phyloP scores from a whole-genome alignment of 345 rosid species.

The Aquilaria yunnanensis region DNA sequence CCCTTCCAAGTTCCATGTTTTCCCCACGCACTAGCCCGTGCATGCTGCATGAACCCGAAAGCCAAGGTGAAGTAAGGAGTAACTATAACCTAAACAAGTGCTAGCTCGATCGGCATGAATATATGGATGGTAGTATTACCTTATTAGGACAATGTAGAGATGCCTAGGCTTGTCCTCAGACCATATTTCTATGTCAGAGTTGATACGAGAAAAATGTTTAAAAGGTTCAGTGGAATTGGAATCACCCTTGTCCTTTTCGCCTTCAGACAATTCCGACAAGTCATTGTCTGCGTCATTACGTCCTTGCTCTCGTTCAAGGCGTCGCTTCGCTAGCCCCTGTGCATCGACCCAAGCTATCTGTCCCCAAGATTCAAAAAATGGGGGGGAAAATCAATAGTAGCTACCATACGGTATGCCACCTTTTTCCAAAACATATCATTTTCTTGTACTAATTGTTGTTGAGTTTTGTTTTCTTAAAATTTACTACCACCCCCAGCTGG shows the following conservation, averaged over 20 bases:
- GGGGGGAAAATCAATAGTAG: too few species aligned
- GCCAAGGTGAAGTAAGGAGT: background rate
- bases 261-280: constrained; percentile 81
- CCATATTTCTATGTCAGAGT: constrained; percentile 66
- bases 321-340: constrained; percentile 51
- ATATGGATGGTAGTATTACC: constrained; percentile 22
- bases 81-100: background rate
- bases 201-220: constrained; percentile 39
- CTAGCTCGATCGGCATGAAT: background rate
- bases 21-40: constrained; percentile 75
- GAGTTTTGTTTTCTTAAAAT: too few species aligned
- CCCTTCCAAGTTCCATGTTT: constrained; percentile 79
- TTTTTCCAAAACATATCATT: too few species aligned
- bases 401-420: too few species aligned
- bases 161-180: constrained; percentile 49
- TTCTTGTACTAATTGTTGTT: too few species aligned
- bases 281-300: constrained; percentile 70
- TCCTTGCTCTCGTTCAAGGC: constrained; percentile 66
- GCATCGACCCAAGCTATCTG: constrained; percentile 74
- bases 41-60: constrained; percentile 24
- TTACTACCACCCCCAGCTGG: too few species aligned
- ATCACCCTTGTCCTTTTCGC: constrained; percentile 69
- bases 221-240: constrained; percentile 28
- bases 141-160: constrained; percentile 75
- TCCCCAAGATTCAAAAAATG: background rate